Conservation (phyloP, 108 stramenopile genomes). For the Skeletonema menzelii region DNA sequence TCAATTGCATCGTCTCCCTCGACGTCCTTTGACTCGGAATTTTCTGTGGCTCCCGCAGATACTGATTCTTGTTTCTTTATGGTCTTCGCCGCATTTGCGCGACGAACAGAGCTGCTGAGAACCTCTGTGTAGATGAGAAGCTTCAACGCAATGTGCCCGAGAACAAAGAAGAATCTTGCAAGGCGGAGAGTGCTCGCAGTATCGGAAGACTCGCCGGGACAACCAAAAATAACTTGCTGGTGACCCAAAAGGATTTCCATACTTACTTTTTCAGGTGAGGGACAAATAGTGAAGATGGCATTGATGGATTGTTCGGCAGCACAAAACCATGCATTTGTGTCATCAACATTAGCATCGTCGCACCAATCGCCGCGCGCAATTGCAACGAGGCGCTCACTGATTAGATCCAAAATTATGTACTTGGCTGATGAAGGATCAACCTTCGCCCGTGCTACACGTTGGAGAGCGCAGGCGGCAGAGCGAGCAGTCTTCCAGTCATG, state of each 20-base stretch:
- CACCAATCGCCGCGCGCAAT: constrained; percentile 90
- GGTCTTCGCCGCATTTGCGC: constrained; percentile 73
- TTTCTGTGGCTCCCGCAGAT: constrained; percentile 40
- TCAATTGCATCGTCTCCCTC: constrained; percentile 79
- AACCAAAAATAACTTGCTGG: constrained; percentile 43
- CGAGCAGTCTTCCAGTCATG: constrained; percentile 79
- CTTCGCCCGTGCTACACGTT: constrained; percentile 68
- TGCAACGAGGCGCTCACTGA: constrained; percentile 73
- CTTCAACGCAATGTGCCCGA: constrained; percentile 93
- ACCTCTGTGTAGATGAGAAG: constrained; percentile 93
- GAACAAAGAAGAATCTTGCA: constrained; percentile 93
- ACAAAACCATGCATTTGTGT: constrained; percentile 87
- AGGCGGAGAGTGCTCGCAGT: constrained; percentile 71
- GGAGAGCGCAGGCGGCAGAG: constrained; percentile 80
- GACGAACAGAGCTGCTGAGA: constrained; percentile 75
- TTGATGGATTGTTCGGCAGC: constrained; percentile 87
- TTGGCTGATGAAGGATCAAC: constrained; percentile 70
- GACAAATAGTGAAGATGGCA: constrained; percentile 78
- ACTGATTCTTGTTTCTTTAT: constrained; percentile 84
- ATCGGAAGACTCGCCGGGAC: constrained; percentile 10
- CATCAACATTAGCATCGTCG: constrained; percentile 55
- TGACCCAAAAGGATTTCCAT: constrained; percentile 82
- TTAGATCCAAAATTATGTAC: constrained; percentile 71
- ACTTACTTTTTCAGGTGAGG: constrained; percentile 72
- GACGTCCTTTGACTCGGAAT: constrained; percentile 20